A percentile compares a stretch with the other conserved stretches of the same genome.
Evolutionary conservation across 495 filamentous ascomycete genomes (phyloP).

Genomic region (Penicillium paradoxum): DNA sequence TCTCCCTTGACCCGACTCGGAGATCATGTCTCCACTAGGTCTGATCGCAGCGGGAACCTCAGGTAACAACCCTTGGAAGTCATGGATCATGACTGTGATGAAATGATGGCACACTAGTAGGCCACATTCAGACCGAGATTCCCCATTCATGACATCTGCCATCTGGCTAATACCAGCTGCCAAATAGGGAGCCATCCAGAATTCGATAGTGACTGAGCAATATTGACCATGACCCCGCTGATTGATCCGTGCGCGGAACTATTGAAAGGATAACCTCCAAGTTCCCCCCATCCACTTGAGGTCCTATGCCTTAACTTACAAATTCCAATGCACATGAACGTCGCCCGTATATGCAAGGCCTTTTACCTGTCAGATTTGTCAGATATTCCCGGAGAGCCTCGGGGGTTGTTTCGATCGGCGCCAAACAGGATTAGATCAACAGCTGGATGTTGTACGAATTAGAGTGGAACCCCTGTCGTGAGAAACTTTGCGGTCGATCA

Average conservation of each 20-base stretch:
- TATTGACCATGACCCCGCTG: slow-evolving; percentile 2
- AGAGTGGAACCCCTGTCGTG: slow-evolving; percentile 9
- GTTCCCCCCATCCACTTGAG: not conserved
- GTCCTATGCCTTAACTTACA: not conserved
- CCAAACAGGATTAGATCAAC: slow-evolving; percentile 14
- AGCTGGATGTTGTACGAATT: not conserved
- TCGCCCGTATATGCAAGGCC: slow-evolving; percentile 22
- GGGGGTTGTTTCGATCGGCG: not conserved
- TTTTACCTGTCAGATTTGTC: slow-evolving; percentile 5
- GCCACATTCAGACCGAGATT: slow-evolving; percentile 3
- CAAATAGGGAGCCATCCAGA: not conserved
- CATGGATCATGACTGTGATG: not conserved
- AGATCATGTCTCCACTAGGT: not conserved
- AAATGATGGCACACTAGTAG: slow-evolving; percentile 8
- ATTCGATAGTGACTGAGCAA: not conserved
- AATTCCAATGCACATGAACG: slow-evolving; percentile 14
- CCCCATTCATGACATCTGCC: slow-evolving; percentile 8
- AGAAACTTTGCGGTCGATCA: slow-evolving; percentile 14
- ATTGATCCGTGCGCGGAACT: slow-evolving; percentile 26
- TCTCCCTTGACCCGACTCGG: slow-evolving; percentile 3
- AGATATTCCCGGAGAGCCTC: not conserved
- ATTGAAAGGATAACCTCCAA: slow-evolving; percentile 13
- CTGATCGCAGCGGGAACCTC: not conserved
- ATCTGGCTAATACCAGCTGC: slow-evolving; percentile 6
- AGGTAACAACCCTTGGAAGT: not conserved